Conservation (phyloP, 2,329 filamentous ascomycete genomes). For the Sporothrix mexicana region DNA sequence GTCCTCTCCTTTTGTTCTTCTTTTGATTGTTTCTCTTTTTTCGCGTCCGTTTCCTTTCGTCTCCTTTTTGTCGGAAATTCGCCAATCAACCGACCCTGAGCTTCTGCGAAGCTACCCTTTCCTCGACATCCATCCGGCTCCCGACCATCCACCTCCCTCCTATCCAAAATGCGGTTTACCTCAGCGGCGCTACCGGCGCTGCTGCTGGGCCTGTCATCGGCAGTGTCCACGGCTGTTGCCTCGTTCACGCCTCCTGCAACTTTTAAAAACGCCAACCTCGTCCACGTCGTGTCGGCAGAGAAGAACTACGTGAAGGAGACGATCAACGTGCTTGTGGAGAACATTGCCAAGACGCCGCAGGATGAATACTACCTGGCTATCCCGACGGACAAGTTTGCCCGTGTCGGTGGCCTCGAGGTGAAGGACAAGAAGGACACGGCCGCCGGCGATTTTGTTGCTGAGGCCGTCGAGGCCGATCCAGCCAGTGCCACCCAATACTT, state of each 20-base stretch:
- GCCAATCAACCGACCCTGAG: neutral
- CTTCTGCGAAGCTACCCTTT: conserved; percentile 35
- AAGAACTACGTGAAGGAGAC: conserved; percentile 90
- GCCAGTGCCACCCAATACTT: conserved; percentile 80
- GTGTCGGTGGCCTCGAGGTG: conserved; percentile 85
- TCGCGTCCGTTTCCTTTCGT: conserved; percentile 12
- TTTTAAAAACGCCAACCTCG: conserved; percentile 91
- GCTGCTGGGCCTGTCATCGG: conserved; percentile 61
- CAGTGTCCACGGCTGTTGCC: conserved; percentile 51
- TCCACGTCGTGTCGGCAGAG: conserved; percentile 88
- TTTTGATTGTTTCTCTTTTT: neutral
- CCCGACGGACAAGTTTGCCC: conserved; percentile 73
- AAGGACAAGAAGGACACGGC: conserved; percentile 84
- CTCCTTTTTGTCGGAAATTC: neutral
- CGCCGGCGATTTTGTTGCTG: conserved; percentile 70
- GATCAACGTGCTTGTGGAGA: conserved; percentile 94
- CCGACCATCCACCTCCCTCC: conserved; percentile 25
- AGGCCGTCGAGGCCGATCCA: conserved; percentile 68
- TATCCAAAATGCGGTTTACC: conserved; percentile 50
- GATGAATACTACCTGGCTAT: conserved; percentile 92
- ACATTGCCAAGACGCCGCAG: conserved; percentile 78
- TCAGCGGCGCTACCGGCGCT: conserved; percentile 62
- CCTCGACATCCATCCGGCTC: conserved; percentile 34
- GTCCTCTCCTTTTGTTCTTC: conserved; percentile 13
- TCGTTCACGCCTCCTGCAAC: conserved; percentile 85